Evolutionary conservation across 1,284 basidiomycete species (phyloP), one percentile per base, ranked within the genome.

Genomic region (Cryptococcus maquisensis): DNA sequence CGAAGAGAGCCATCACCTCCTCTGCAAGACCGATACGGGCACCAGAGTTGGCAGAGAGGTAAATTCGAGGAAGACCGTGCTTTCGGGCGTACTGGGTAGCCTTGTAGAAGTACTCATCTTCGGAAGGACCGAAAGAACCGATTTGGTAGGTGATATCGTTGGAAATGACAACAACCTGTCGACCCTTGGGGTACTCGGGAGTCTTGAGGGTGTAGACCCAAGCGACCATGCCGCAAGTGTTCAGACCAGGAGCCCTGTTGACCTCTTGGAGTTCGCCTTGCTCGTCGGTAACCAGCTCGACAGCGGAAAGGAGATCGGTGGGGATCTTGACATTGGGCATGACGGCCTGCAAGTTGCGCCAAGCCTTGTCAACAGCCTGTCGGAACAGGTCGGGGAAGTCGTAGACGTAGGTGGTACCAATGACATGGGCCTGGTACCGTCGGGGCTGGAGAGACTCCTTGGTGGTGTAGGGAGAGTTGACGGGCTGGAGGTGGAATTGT

Each of bases 121-220:
- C 96, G 8, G 80, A 73, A 39, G 96, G 96, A 52, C 95, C 96
- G 73, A 99, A 99, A 12, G 95, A 98, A 63, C 96, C 96, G 60
- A 97, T 98, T 79, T 92, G 95, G 82, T 85, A 95, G 20, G 96
- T 99, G 77, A 98, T 98, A 71, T 99, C 96, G 79, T 99, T 99
- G 55, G 96, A 92, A 60, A 98, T 85, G 53, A 94, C 86, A 10
- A 98, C 87, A 1, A 87, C 83, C 61, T 83, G 85, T 65, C 96
- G 90, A 37, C 96, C 96, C 43, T 83, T 78, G 49, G 91, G 91
- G 78, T 84, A 97, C 78, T 98, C 96, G 12, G 96, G 96, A 1
- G 96, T 98, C 67, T 83, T 82, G 65, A 98, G 81, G 5, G 86
- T 93, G 81, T 92, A 94, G 35, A 96, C 85, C 96, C 96, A 99